A percentile compares a stretch with the other conserved stretches of the same genome.
Conservation (phyloP, 805 yeast genomes). For the Ogataea methylovora region DNA sequence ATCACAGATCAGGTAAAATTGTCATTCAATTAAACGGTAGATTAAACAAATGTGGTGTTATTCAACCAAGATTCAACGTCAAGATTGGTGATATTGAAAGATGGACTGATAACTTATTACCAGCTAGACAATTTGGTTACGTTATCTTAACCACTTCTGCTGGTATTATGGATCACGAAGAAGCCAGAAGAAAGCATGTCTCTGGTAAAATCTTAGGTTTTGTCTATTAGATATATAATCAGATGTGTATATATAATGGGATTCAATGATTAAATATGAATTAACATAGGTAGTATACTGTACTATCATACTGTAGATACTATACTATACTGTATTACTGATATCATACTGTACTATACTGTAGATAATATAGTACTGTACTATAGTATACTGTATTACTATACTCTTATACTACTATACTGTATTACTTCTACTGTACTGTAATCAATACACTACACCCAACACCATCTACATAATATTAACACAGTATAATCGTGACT, state of each 20-base stretch:
- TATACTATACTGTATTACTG: too few relatives aligned
- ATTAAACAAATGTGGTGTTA: slow-evolving; percentile 98
- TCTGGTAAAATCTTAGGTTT: slow-evolving; percentile 98
- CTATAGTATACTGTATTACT: too few relatives aligned
- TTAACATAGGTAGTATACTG: too few relatives aligned
- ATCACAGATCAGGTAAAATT: slow-evolving; percentile 98
- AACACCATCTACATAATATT: too few relatives aligned
- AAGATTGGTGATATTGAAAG: slow-evolving; percentile 92
- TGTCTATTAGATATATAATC: slow-evolving; percentile 64
- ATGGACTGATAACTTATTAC: slow-evolving; percentile 97
- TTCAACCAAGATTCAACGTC: slow-evolving; percentile 97
- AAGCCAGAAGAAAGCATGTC: slow-evolving; percentile 99
- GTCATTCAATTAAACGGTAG: slow-evolving; percentile 97
- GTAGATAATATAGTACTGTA: too few relatives aligned
- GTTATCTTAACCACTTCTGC: slow-evolving; percentile 98
- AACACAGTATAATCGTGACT: too few relatives aligned
- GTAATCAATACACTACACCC: too few relatives aligned
- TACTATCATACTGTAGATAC: too few relatives aligned
- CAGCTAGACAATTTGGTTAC: slow-evolving; percentile 99
- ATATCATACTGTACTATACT: too few relatives aligned
- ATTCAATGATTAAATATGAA: too few relatives aligned
- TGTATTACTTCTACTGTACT: too few relatives aligned
- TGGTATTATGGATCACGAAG: slow-evolving; percentile 99
- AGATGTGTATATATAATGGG: background rate
- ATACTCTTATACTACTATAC: too few relatives aligned